A percentile compares a stretch with the other conserved stretches of the same genome.
Evolutionary conservation across 169 alveolate genomes (phyloP).

Genomic region (Besnoitia besnoiti): DNA sequence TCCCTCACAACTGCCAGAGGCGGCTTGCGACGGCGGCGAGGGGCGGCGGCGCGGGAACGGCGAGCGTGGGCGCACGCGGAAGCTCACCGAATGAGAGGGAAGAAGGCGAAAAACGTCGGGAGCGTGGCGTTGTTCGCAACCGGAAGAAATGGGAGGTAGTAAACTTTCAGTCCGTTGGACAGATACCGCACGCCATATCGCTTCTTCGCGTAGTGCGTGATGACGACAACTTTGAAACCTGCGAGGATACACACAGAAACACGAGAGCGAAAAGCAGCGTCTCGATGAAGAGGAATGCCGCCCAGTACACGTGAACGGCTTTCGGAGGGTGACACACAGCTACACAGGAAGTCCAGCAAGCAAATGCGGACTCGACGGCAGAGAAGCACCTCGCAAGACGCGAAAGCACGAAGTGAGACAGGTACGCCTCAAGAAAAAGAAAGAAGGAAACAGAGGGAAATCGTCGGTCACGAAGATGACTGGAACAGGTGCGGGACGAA

Average conservation of each 20-base stretch:
- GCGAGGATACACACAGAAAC: neutral
- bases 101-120: constrained; percentile 72
- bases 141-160: constrained; percentile 92
- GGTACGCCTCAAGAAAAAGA: neutral
- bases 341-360: neutral
- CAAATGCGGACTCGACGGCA: neutral
- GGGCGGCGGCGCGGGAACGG: neutral
- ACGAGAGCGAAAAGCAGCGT: neutral
- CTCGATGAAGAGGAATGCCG: neutral
- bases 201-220: constrained; percentile 92
- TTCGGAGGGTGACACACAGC: no score
- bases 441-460: neutral
- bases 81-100: constrained; percentile 67
- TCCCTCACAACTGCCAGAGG: no score
- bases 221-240: constrained; percentile 96
- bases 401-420: neutral
- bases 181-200: constrained; percentile 96
- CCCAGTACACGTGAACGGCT: neutral
- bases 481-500: neutral
- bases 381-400: neutral
- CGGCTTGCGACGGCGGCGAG: no score
- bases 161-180: constrained; percentile 98
- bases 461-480: neutral
- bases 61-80: neutral
- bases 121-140: constrained; percentile 83